phyloP scores from a whole-genome alignment of 2,329 filamentous ascomycete species.

The Penicillium sp. region DNA sequence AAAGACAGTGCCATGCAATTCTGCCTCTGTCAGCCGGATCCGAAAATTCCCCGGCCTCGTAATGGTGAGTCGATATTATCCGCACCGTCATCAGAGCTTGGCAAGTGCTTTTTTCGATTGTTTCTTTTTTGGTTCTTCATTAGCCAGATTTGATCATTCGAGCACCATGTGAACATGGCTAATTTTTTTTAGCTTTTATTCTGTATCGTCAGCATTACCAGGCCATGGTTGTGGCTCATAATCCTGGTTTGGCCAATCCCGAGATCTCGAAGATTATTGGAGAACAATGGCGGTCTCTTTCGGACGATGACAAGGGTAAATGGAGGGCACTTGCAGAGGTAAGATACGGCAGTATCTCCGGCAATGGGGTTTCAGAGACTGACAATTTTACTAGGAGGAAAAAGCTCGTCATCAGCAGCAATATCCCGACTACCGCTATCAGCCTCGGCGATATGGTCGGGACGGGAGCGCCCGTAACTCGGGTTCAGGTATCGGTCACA shows the following conservation, averaged over 20 bases:
- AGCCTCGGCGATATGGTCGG: slow-evolving; percentile 70
- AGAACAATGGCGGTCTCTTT: slow-evolving; percentile 80
- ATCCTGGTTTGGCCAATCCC: slow-evolving; percentile 90
- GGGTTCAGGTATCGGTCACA: slow-evolving; percentile 37
- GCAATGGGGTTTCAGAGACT: background rate
- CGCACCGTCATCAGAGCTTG: slow-evolving; percentile 20
- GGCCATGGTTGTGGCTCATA: slow-evolving; percentile 71
- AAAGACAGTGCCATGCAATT: slow-evolving; percentile 53
- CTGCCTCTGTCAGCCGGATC: slow-evolving; percentile 69
- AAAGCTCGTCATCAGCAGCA: slow-evolving; percentile 84
- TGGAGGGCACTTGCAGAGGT: slow-evolving; percentile 90
- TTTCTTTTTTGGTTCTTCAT: slow-evolving; percentile 16
- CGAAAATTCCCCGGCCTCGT: slow-evolving; percentile 68
- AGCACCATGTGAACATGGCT: background rate
- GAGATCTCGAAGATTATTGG: slow-evolving; percentile 98
- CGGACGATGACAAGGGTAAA: slow-evolving; percentile 70
- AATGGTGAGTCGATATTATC: slow-evolving; percentile 58
- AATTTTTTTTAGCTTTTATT: slow-evolving; percentile 72
- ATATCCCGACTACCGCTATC: slow-evolving; percentile 93
- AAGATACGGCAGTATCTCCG: slow-evolving; percentile 19
- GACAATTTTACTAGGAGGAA: slow-evolving; percentile 62
- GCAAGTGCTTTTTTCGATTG: slow-evolving; percentile 27
- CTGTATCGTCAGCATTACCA: slow-evolving; percentile 94
- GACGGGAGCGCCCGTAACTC: slow-evolving; percentile 46
- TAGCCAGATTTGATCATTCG: background rate